phyloP scores from a whole-genome alignment of 768 basidiomycete species.

The Hemileccinum rubropunctum region DNA sequence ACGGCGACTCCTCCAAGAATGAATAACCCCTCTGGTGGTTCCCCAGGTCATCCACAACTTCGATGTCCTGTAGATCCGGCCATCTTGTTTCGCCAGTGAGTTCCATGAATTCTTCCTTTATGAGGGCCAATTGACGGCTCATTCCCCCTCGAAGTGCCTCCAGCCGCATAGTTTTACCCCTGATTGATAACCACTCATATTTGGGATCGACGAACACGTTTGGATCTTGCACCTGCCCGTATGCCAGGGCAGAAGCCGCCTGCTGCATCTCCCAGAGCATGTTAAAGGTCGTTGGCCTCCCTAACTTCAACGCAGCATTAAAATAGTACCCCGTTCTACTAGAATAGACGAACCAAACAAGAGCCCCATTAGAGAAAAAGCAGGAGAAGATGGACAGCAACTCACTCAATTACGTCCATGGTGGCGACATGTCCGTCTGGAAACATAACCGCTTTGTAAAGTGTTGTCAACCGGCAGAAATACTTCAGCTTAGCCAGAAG shows the following conservation, averaged over 20 bases:
- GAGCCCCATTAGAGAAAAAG: too few species aligned
- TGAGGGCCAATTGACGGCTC: background rate
- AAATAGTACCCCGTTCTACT: too few species aligned
- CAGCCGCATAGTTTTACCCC: background rate
- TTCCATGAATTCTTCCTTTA: background rate
- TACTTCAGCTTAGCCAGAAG: constrained; percentile 2
- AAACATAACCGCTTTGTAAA: too few species aligned
- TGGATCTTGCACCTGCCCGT: constrained; percentile 1
- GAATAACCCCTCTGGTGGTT: background rate
- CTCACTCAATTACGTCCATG: too few species aligned
- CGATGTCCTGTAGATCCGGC: rapidly evolving
- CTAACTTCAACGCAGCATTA: too few species aligned
- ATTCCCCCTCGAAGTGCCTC: background rate
- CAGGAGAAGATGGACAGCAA: too few species aligned
- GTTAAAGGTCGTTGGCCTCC: background rate
- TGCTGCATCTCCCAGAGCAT: constrained; percentile 11
- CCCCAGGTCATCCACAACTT: background rate
- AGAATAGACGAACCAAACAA: too few species aligned
- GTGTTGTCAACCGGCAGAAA: background rate
- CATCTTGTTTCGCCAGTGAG: background rate
- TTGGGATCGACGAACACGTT: background rate
- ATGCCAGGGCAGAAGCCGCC: background rate
- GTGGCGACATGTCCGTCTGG: too few species aligned
- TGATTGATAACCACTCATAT: background rate
- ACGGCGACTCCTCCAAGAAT: background rate